A percentile compares a stretch with the other conserved stretches of the same genome.
Evolutionary conservation across 441 rosid species (phyloP).

Genomic region (Erysimum cheiri): DNA sequence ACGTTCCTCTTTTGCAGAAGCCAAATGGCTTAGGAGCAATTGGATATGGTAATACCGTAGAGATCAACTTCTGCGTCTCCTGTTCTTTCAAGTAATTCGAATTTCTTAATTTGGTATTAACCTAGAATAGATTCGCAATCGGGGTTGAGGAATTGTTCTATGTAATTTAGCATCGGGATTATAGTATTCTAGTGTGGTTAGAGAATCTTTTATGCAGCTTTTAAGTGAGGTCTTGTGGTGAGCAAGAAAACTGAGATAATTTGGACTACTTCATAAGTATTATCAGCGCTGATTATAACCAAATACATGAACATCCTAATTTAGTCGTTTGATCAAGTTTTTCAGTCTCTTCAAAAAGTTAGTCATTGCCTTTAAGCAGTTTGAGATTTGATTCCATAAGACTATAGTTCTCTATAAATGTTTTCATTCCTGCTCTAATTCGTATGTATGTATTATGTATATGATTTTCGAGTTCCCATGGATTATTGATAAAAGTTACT

Average conservation of each 20-base stretch:
- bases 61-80: constrained; percentile 81
- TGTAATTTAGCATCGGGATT: not conserved
- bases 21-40: constrained; percentile 46
- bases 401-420: not conserved
- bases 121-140: not conserved
- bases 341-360: not conserved
- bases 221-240: not conserved
- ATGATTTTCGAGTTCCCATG: not conserved
- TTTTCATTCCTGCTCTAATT: not conserved
- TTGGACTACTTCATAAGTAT: not conserved
- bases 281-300: too few species aligned
- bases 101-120: not conserved
- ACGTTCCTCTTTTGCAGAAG: constrained; percentile 46
- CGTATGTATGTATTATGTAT: not conserved
- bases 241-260: not conserved
- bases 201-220: not conserved
- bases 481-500: not conserved
- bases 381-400: not conserved
- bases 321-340: too few species aligned
- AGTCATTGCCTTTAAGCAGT: constrained; percentile 8
- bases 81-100: constrained; percentile 69
- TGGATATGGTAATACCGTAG: constrained; percentile 68
- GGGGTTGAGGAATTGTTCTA: not conserved
- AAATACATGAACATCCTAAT: too few species aligned
- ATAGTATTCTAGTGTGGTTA: not conserved